A percentile compares a stretch with the other conserved stretches of the same genome.
phyloP scores from a whole-genome alignment of 2,329 filamentous ascomycete species.

The Pyricularia pennisetigena region DNA sequence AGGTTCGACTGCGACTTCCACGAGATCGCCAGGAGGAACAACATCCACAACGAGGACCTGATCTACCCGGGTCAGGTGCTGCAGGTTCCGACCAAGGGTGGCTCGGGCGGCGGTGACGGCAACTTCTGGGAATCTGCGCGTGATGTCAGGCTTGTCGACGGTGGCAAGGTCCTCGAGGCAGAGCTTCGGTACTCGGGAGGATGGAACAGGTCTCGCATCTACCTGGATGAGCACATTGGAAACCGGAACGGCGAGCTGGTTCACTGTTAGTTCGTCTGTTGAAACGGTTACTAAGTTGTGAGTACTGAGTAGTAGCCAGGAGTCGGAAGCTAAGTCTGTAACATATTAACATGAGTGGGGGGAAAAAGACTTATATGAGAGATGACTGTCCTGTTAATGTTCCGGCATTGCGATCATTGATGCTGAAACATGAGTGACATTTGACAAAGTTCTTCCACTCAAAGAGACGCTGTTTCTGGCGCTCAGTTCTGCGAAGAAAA shows the following conservation, averaged over 20 bases:
- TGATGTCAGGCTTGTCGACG: constrained; percentile 24
- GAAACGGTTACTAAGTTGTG: background rate
- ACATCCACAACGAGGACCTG: constrained; percentile 28
- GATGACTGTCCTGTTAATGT: too few relatives aligned
- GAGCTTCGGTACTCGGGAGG: constrained; percentile 18
- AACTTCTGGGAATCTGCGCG: constrained; percentile 25
- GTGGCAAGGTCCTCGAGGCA: constrained; percentile 22
- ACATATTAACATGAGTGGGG: too few relatives aligned
- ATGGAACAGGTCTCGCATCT: constrained; percentile 20
- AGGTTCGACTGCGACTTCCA: constrained; percentile 23
- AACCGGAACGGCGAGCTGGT: constrained; percentile 19
- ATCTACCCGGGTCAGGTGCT: constrained; percentile 32
- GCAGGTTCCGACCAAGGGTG: constrained; percentile 19
- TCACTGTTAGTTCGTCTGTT: background rate
- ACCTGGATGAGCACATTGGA: constrained; percentile 23
- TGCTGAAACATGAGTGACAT: too few relatives aligned
- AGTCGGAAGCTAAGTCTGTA: too few relatives aligned
- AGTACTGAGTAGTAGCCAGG: background rate
- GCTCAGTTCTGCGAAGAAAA: background rate
- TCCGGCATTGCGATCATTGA: too few relatives aligned
- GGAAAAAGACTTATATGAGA: too few relatives aligned
- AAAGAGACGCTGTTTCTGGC: background rate
- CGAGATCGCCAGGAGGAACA: constrained; percentile 27
- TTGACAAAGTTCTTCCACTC: too few relatives aligned
- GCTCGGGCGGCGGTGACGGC: constrained; percentile 10